Conservation (phyloP, 139 green algal species). For the Chlorokybus atmophyticus region DNA sequence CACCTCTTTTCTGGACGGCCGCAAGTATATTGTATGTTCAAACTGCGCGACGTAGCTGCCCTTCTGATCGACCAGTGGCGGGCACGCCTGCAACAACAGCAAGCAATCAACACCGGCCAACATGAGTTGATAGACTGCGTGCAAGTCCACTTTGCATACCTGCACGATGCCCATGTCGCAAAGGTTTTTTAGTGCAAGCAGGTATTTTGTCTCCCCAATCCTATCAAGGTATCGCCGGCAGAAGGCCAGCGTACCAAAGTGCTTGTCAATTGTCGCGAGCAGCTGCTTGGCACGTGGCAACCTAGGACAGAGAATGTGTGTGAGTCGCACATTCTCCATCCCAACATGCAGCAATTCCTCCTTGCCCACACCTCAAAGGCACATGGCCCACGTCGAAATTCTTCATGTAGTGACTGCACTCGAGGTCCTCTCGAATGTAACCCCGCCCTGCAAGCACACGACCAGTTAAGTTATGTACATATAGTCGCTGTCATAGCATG, state of each 20-base stretch:
- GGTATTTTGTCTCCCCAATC: slow-evolving; percentile 91
- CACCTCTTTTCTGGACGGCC: slow-evolving; percentile 89
- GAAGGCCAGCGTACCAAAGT: slow-evolving; percentile 98
- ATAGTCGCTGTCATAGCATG: no score
- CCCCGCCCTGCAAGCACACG: slow-evolving; percentile 23
- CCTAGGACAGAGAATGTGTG: no score
- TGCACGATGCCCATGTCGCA: slow-evolving; percentile 67
- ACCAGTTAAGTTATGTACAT: no score
- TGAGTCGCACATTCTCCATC: no score
- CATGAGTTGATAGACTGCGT: no score
- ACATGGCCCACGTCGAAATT: slow-evolving; percentile 33
- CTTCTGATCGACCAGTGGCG: slow-evolving; percentile 90
- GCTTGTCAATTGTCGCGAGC: slow-evolving; percentile 80
- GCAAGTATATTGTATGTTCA: slow-evolving; percentile 94
- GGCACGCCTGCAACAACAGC: slow-evolving; percentile 88
- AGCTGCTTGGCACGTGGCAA: slow-evolving; percentile 85
- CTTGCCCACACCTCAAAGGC: slow-evolving; percentile 23
- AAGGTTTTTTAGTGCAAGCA: slow-evolving; percentile 96
- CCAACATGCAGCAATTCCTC: no score
- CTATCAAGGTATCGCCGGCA: slow-evolving; percentile 88
- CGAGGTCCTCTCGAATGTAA: slow-evolving; percentile 91
- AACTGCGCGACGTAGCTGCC: slow-evolving; percentile 90
- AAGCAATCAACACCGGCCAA: no score
- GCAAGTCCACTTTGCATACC: no score
- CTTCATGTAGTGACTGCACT: slow-evolving; percentile 98